Conservation (phyloP, 2,329 filamentous ascomycete species). For the Ophiostoma novo-ulmi region DNA sequence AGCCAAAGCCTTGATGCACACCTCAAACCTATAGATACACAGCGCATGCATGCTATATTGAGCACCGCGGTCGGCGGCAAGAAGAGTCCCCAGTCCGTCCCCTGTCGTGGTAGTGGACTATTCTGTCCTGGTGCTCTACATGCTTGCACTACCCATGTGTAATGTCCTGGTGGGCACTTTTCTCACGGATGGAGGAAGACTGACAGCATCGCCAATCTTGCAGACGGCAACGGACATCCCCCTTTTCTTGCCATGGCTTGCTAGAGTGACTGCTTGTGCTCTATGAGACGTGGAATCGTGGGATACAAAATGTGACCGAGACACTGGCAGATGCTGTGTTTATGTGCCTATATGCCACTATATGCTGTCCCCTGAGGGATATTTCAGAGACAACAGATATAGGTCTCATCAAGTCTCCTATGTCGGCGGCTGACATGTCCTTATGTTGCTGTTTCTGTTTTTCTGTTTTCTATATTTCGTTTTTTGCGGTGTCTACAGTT, state of each 20-base stretch:
- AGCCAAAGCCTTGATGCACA: neutral
- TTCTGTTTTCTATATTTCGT: neutral
- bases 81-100: neutral
- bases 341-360: conserved; percentile 2
- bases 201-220: conserved; percentile 38
- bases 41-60: conserved; percentile 10
- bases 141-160: neutral
- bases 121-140: neutral
- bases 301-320: neutral
- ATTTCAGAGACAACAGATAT: neutral
- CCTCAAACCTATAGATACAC: neutral
- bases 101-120: no score
- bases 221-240: conserved; percentile 29
- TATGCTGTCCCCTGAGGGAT: conserved; percentile 11
- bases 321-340: neutral
- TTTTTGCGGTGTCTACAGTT: neutral
- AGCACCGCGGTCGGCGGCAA: neutral
- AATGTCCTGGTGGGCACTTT: neutral
- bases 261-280: neutral
- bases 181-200: neutral
- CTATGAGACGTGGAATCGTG: neutral
- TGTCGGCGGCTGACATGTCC: neutral
- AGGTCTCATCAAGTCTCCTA: conserved; percentile 10
- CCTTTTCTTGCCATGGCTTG: neutral
- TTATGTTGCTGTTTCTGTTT: neutral